Evolutionary conservation across 1,284 basidiomycete genomes (phyloP).

Genomic region (Microbotryum silenes-acaulis): DNA sequence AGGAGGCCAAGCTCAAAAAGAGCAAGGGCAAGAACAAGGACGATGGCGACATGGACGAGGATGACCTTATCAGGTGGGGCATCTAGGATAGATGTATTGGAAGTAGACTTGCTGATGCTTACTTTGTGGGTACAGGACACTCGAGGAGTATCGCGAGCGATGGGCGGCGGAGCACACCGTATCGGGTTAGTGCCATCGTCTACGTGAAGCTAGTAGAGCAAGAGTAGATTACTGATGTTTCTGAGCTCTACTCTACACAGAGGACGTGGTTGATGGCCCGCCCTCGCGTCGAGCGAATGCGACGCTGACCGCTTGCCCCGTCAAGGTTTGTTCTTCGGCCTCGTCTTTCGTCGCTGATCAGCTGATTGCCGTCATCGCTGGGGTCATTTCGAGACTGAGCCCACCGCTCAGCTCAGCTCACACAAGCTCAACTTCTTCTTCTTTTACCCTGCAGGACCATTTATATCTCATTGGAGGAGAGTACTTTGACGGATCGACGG

Average conservation of each 20-base stretch:
- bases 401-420: too few relatives aligned
- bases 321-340: slow-evolving; percentile 5
- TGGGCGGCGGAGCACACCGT: slow-evolving; percentile 65
- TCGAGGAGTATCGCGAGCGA: slow-evolving; percentile 49
- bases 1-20: slow-evolving; percentile 44
- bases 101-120: too few relatives aligned
- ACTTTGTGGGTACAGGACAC: slow-evolving; percentile 44
- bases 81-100: too few relatives aligned
- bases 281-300: slow-evolving; percentile 73
- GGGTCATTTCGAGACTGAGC: too few relatives aligned
- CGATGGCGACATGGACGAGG: slow-evolving; percentile 53
- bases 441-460: slow-evolving; percentile 10
- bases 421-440: too few relatives aligned
- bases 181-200: slow-evolving; percentile 38
- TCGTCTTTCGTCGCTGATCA: not conserved
- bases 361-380: not conserved
- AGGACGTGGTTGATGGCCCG: slow-evolving; percentile 67
- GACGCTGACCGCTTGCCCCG: slow-evolving; percentile 58
- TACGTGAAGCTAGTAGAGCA: not conserved
- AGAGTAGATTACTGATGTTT: not conserved
- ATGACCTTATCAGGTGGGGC: slow-evolving; percentile 57
- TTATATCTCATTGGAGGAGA: slow-evolving; percentile 47
- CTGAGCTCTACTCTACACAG: slow-evolving; percentile 31
- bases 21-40: slow-evolving; percentile 52
- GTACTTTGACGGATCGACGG: slow-evolving; percentile 65